Evolutionary conservation across 179 eudicot genomes (phyloP).

Genomic region (Beta corolliflora): DNA sequence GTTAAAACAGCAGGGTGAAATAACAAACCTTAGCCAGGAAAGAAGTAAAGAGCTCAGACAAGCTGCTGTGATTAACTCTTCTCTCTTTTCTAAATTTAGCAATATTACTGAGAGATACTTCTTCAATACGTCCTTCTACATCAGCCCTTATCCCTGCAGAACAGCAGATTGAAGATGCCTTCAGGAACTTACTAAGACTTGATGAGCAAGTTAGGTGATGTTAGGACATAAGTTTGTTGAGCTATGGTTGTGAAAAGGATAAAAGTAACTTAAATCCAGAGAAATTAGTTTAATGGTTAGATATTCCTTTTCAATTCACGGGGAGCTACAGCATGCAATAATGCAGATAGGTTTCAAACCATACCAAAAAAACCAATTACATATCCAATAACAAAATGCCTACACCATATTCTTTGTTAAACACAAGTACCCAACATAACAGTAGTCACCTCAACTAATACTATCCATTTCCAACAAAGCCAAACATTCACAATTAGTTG

Average conservation of each 20-base stretch:
- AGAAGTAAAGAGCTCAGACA: constrained; percentile 74
- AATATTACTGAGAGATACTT: constrained; percentile 55
- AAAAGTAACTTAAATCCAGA: no score
- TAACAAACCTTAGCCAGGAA: constrained; percentile 70
- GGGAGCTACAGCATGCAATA: not conserved
- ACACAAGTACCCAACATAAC: no score
- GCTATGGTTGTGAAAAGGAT: no score
- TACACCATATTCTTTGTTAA: not conserved
- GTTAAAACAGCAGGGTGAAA: not conserved
- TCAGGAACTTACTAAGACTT: not conserved
- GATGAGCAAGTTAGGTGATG: not conserved
- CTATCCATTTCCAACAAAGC: no score
- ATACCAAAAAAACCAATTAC: not conserved
- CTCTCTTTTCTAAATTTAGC: constrained; percentile 49
- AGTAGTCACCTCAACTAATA: no score
- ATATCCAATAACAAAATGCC: not conserved
- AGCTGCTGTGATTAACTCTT: constrained; percentile 50
- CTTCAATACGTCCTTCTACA: constrained; percentile 72
- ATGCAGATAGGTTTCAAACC: not conserved
- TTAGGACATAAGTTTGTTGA: not conserved
- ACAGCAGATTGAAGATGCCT: constrained; percentile 8
- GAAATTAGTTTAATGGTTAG: no score
- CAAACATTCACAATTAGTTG: no score
- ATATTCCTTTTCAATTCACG: not conserved
- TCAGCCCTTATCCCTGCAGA: constrained; percentile 76